These are phyloP conservation scores for Hymenoscyphus repandus DNA, from an alignment of 2,329 filamentous ascomycete species.

Conservation along the genomic window DNA sequence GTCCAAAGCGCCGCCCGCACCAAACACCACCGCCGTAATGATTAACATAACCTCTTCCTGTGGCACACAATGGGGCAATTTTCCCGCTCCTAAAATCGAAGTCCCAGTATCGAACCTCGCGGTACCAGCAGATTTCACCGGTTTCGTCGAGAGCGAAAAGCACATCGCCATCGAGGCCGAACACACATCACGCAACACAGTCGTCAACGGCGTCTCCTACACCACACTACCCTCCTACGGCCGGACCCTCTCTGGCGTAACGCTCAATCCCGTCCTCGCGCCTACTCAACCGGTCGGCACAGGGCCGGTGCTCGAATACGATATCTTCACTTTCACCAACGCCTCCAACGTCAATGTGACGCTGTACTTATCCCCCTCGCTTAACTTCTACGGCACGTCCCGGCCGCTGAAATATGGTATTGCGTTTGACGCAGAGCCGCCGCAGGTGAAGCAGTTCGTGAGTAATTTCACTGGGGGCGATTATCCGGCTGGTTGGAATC, in stretches of 20 bases:
- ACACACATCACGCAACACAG: constrained; percentile 42
- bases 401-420: constrained; percentile 48
- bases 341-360: constrained; percentile 34
- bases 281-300: constrained; percentile 43
- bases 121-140: constrained; percentile 47
- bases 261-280: constrained; percentile 47
- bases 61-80: constrained; percentile 36
- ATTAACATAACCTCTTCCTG: constrained; percentile 49
- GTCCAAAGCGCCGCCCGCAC: constrained; percentile 37
- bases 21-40: constrained; percentile 41
- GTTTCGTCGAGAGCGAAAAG: constrained; percentile 60
- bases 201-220: constrained; percentile 36
- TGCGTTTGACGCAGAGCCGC: constrained; percentile 36
- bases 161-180: constrained; percentile 50
- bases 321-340: constrained; percentile 55
- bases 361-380: constrained; percentile 46
- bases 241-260: constrained; percentile 53
- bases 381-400: constrained; percentile 43
- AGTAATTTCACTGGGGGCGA: constrained; percentile 20
- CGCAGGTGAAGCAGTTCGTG: constrained; percentile 33
- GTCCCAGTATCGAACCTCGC: constrained; percentile 48
- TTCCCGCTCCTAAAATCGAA: constrained; percentile 43
- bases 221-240: constrained; percentile 49
- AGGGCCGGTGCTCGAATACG: constrained; percentile 54
- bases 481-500: constrained; percentile 20